A percentile compares a stretch with the other conserved stretches of the same genome.
Evolutionary conservation across 2,329 filamentous ascomycete genomes (phyloP).

Genomic region (Microdochium nivale): DNA sequence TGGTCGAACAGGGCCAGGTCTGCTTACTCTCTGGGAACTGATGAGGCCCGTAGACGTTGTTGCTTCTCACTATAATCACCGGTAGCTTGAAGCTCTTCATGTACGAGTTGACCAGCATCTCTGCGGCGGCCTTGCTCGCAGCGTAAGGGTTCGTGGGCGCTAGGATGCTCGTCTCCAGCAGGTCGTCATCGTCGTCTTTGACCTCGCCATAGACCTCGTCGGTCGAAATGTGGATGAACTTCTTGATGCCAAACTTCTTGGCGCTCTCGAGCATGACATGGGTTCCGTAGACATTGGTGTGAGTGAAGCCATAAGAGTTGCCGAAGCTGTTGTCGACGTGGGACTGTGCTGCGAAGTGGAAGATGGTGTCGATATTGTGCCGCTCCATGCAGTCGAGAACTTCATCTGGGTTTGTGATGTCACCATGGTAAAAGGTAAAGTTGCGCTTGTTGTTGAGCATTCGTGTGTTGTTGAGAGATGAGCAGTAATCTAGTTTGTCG

Average conservation of each 20-base stretch:
- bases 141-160: slow-evolving; percentile 77
- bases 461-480: slow-evolving; percentile 71
- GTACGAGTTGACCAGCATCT: slow-evolving; percentile 85
- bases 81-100: slow-evolving; percentile 75
- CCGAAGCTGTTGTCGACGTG: slow-evolving; percentile 78
- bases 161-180: slow-evolving; percentile 65
- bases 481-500: slow-evolving; percentile 78
- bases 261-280: slow-evolving; percentile 73
- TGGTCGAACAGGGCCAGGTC: not conserved
- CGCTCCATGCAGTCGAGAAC: slow-evolving; percentile 64
- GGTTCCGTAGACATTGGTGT: slow-evolving; percentile 77
- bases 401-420: slow-evolving; percentile 63
- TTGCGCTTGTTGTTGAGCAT: slow-evolving; percentile 59
- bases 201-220: slow-evolving; percentile 84
- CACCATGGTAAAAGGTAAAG: slow-evolving; percentile 72
- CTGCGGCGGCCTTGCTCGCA: slow-evolving; percentile 71
- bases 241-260: slow-evolving; percentile 59
- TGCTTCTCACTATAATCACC: slow-evolving; percentile 70
- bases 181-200: slow-evolving; percentile 60
- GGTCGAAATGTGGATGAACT: slow-evolving; percentile 76
- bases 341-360: slow-evolving; percentile 81
- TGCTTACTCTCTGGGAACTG: slow-evolving; percentile 73
- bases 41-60: slow-evolving; percentile 80
- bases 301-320: slow-evolving; percentile 74
- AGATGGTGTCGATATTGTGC: slow-evolving; percentile 68